Percentiles rank a stretch among this genome's conserved stretches.
These are phyloP conservation scores for Backusella circina DNA, from an alignment of 192 early-diverging fungal genomes.

Conservation along the genomic window DNA sequence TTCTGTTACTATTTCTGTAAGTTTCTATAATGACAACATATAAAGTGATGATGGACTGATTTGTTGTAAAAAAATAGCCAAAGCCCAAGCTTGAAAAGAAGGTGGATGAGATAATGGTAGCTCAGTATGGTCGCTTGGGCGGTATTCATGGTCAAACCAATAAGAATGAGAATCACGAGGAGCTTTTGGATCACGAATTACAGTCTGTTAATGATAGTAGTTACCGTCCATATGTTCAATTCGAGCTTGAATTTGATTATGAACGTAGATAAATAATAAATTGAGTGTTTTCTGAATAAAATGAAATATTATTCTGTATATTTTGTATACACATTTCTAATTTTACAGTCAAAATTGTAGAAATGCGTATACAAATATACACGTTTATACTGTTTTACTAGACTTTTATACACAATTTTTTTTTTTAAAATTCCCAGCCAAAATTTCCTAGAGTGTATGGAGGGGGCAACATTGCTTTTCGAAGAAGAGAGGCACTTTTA, in stretches of 20 bases:
- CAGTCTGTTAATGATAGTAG: conserved; percentile 82
- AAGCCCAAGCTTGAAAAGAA: conserved; percentile 80
- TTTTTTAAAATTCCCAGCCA: too few relatives aligned
- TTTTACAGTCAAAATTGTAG: too few relatives aligned
- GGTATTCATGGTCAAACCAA: conserved; percentile 50
- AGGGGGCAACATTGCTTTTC: too few relatives aligned
- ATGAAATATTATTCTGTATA: neutral
- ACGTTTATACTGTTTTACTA: too few relatives aligned
- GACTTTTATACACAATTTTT: too few relatives aligned
- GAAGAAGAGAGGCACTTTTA: too few relatives aligned
- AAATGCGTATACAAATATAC: too few relatives aligned
- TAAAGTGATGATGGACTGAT: neutral
- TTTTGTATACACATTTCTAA: too few relatives aligned
- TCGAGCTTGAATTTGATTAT: conserved; percentile 56
- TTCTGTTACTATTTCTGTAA: conserved; percentile 66
- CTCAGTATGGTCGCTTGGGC: conserved; percentile 83
- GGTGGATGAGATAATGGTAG: conserved; percentile 72
- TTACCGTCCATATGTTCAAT: conserved; percentile 89
- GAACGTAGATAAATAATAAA: conserved; percentile 17
- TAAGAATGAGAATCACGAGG: conserved; percentile 53
- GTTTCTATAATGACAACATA: neutral
- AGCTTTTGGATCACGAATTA: conserved; percentile 78
- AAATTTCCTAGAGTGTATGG: too few relatives aligned
- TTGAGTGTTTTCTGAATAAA: neutral
- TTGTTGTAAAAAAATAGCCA: conserved; percentile 40